Percentiles rank a stretch among this genome's conserved stretches.
Evolutionary conservation across 176 grass and related monocot genomes (phyloP).

Genomic region (Oropetium thomaeum): DNA sequence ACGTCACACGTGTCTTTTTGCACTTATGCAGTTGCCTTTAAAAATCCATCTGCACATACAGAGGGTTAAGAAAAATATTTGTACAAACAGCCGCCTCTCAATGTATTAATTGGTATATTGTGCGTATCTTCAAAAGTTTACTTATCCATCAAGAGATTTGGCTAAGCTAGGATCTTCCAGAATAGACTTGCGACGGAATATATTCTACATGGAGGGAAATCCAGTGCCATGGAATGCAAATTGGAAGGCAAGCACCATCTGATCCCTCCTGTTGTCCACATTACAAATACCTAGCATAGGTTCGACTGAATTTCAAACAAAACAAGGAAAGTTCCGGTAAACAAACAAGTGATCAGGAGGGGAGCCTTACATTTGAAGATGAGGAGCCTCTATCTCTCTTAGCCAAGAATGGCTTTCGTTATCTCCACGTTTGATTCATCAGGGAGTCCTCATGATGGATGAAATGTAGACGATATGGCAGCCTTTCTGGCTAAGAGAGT

Average conservation of each 20-base stretch:
- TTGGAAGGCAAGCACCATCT: slow-evolving; percentile 19
- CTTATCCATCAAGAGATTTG: slow-evolving; percentile 25
- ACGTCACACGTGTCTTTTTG: not conserved
- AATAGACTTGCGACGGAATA: slow-evolving; percentile 31
- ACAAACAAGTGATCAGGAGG: slow-evolving; percentile 15
- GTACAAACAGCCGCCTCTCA: too few species aligned
- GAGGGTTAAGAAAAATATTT: not conserved
- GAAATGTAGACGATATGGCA: slow-evolving; percentile 36
- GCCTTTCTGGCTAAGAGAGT: slow-evolving; percentile 42
- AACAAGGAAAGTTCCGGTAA: not conserved
- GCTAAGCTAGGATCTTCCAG: slow-evolving; percentile 26
- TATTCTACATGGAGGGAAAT: slow-evolving; percentile 29
- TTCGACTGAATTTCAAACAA: slow-evolving; percentile 6
- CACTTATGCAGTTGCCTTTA: not conserved
- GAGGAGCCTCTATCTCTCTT: slow-evolving; percentile 29
- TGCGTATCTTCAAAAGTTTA: not conserved
- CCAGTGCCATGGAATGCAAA: slow-evolving; percentile 3
- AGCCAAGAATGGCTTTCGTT: slow-evolving; percentile 80
- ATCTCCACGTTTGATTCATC: slow-evolving; percentile 30
- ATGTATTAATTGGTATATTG: not conserved
- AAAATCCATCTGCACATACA: not conserved
- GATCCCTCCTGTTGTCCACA: not conserved
- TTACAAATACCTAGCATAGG: slow-evolving; percentile 32
- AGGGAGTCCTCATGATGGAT: slow-evolving; percentile 1
- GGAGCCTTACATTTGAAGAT: slow-evolving; percentile 57